These are phyloP conservation scores for Myriosclerotinia duriaeana DNA, from an alignment of 2,329 filamentous ascomycete genomes.

Conservation along the genomic window DNA sequence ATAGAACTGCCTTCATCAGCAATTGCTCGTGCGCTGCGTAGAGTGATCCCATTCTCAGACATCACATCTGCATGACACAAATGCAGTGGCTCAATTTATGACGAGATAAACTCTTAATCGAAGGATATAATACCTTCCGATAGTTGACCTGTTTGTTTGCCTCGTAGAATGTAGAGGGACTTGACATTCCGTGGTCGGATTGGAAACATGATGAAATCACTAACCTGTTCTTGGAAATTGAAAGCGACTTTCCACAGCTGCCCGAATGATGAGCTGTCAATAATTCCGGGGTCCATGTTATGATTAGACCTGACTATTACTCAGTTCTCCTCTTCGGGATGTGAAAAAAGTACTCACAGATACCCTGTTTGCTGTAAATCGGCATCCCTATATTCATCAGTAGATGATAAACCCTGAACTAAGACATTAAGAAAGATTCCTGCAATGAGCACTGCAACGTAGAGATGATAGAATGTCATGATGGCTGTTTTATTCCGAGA, in stretches of 20 bases:
- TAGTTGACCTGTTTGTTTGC: neutral
- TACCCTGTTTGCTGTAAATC: slow-evolving; percentile 20
- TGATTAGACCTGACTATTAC: slow-evolving; percentile 46
- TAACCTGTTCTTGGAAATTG: slow-evolving; percentile 19
- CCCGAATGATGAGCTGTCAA: slow-evolving; percentile 55
- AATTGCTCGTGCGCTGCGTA: slow-evolving; percentile 45
- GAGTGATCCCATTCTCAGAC: neutral
- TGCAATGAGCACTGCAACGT: neutral
- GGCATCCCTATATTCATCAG: slow-evolving; percentile 21
- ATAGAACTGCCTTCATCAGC: slow-evolving; percentile 52
- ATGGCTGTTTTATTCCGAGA: neutral
- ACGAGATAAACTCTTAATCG: neutral
- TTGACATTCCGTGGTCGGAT: neutral
- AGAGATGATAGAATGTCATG: neutral
- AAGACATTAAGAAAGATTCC: neutral
- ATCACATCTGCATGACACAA: neutral
- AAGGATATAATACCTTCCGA: too few relatives aligned
- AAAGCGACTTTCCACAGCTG: slow-evolving; percentile 51
- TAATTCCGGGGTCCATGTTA: slow-evolving; percentile 61
- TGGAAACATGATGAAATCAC: neutral
- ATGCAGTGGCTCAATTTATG: neutral
- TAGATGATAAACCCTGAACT: slow-evolving; percentile 1
- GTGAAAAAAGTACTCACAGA: neutral
- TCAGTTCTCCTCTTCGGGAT: neutral
- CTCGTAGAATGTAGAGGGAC: too few relatives aligned